Evolutionary conservation across 1,284 basidiomycete species (phyloP).

Genomic region (Prillingera fragicola): DNA sequence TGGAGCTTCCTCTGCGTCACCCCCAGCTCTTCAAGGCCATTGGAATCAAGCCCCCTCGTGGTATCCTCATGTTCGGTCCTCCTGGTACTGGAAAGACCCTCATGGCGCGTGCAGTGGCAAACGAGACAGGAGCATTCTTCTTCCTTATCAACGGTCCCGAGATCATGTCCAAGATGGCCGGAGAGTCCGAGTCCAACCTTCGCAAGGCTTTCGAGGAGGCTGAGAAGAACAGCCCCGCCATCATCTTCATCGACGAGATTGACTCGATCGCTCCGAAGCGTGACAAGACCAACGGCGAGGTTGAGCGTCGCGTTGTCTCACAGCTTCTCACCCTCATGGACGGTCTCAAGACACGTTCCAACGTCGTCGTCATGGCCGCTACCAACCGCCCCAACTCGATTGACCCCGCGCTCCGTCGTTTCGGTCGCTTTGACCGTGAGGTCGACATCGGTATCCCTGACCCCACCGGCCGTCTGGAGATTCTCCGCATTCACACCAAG

Average conservation of each 20-base stretch:
- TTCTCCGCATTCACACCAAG: constrained; percentile 98
- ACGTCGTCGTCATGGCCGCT: constrained; percentile 99
- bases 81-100: constrained; percentile 97
- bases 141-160: constrained; percentile 99
- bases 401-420: constrained; percentile 94
- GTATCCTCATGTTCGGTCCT: constrained; percentile 93
- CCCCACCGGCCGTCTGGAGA: constrained; percentile 95
- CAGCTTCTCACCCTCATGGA: constrained; percentile 98
- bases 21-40: constrained; percentile 99
- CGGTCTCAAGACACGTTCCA: constrained; percentile 94
- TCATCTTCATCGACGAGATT: constrained; percentile 96
- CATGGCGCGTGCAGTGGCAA: constrained; percentile 98
- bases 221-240: constrained; percentile 98
- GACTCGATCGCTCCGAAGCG: constrained; percentile 99
- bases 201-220: constrained; percentile 99
- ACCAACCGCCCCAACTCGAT: constrained; percentile 97
- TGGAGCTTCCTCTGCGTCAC: constrained; percentile 94
- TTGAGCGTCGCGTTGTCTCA: constrained; percentile 97
- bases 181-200: constrained; percentile 94
- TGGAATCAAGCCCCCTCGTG: constrained; percentile 98
- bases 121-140: constrained; percentile 99
- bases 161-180: constrained; percentile 99
- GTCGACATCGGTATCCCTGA: constrained; percentile 99
- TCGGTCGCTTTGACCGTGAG: constrained; percentile 98
- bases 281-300: constrained; percentile 99